Conservation (phyloP, 2,329 filamentous ascomycete species). For the Shiraia bambusicola region DNA sequence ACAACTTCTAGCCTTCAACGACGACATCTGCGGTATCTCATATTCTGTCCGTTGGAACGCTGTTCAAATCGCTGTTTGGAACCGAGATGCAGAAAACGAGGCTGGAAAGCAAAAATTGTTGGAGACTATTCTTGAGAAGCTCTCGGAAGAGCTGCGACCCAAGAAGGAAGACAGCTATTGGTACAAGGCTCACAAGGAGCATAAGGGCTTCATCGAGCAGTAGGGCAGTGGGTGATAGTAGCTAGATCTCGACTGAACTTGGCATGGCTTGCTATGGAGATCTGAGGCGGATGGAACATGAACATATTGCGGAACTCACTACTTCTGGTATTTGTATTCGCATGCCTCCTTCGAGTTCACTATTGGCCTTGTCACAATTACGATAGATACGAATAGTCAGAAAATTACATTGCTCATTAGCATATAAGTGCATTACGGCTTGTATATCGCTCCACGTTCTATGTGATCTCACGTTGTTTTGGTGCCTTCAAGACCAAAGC, state of each 20-base stretch:
- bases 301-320: no score
- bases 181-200: slow-evolving; percentile 89
- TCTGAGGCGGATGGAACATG: no score
- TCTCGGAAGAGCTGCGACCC: slow-evolving; percentile 72
- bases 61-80: slow-evolving; percentile 89
- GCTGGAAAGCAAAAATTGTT: slow-evolving; percentile 75
- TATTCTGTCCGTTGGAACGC: slow-evolving; percentile 87
- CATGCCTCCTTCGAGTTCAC: no score
- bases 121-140: slow-evolving; percentile 68
- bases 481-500: no score
- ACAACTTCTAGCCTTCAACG: slow-evolving; percentile 56
- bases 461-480: no score
- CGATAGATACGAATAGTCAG: slow-evolving; percentile 1
- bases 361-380: not conserved
- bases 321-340: no score
- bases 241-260: not conserved
- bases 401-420: no score
- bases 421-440: no score
- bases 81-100: slow-evolving; percentile 80
- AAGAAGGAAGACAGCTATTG: slow-evolving; percentile 65
- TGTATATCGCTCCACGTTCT: no score
- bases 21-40: slow-evolving; percentile 83
- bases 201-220: slow-evolving; percentile 66
- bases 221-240: slow-evolving; percentile 9
- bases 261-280: not conserved